Base-by-base conservation (phyloP, 2,329 filamentous ascomycete genomes). In the Ilyonectria destructans region DNA sequence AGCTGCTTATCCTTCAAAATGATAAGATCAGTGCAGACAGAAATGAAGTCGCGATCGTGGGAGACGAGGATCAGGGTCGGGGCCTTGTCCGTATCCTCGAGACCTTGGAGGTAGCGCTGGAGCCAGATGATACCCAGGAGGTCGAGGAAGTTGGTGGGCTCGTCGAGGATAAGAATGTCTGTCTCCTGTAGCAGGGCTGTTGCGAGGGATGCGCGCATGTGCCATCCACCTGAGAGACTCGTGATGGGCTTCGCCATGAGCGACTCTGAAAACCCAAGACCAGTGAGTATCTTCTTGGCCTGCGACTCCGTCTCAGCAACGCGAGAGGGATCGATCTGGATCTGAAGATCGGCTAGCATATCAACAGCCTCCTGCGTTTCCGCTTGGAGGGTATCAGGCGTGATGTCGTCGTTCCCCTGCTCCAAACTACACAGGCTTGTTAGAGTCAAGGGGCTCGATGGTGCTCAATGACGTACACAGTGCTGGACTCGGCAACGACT, bases 61-160 rank as follows among this genome's bases (percentile, higher is more conserved):
- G 94, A 96, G 3, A 96, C 93, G 1, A 96, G 84, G 17, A 97
- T 84, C 1, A 96, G 85, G 0, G 93, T 96, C 0, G 88, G 88
- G 0, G 87, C 88, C 2, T 85, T 81, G 0, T 85, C 81, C 0
- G 79, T 79, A 21, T 89, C 86, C 4, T 85, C 84, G 3, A 91
- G 79, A 1, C 86, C 82, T 43, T 87, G 83, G 10, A 97, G 87
- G 76, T 95, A 91, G 13, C 87, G 87, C 77, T 97, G 92, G 1
- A 97, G 85, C 93, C 94, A 97, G 63, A 97, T 89, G 65, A 97
- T 95, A 1, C 93, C 93, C 0, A 95, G 86, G 1, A 97, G 84
- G 75, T 97, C 94, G 1, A 97, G 86, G 77, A 94, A 97, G 77
- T 97, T 97, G 37, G 94, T 97, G 0, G 94, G 94, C 77, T 97